Conservation (phyloP, 768 basidiomycete genomes). For the Pisolithus tinctorius region DNA sequence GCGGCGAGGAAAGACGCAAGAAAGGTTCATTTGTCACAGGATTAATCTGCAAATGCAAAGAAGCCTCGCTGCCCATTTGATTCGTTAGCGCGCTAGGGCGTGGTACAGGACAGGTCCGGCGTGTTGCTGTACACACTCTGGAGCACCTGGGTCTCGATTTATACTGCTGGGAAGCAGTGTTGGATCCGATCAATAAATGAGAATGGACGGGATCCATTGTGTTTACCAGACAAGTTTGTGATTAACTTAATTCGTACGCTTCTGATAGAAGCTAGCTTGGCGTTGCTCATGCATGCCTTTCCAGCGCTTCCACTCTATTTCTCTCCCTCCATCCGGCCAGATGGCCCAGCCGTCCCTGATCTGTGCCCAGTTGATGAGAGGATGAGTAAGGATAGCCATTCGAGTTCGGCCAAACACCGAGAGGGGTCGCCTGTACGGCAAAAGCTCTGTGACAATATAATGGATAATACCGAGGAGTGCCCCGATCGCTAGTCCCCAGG, state of each 20-base stretch:
- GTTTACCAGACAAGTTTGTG: background rate
- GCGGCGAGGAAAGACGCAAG: constrained; percentile 39
- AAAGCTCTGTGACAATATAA: constrained; percentile 51
- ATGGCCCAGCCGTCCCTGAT: constrained; percentile 79
- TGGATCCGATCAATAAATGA: too few species aligned
- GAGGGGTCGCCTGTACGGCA: constrained; percentile 48
- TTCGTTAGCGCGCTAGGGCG: too few species aligned
- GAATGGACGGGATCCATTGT: too few species aligned
- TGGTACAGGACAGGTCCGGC: too few species aligned
- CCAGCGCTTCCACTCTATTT: constrained; percentile 67
- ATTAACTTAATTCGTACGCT: constrained; percentile 10
- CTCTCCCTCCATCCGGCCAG: constrained; percentile 74
- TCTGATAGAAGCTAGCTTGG: constrained; percentile 12
- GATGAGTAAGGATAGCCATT: constrained; percentile 44
- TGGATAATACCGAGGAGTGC: constrained; percentile 42
- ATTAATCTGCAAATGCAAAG: too few species aligned
- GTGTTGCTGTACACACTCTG: too few species aligned
- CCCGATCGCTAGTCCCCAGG: constrained; percentile 72
- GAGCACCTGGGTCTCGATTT: too few species aligned
- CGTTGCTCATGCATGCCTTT: constrained; percentile 46
- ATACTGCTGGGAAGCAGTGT: too few species aligned
- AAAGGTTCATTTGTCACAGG: constrained; percentile 32
- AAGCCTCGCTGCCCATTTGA: too few species aligned
- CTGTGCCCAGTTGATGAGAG: constrained; percentile 56
- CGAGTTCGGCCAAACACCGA: constrained; percentile 50